Percentiles rank a stretch among this genome's conserved stretches.
These are phyloP conservation scores for Sporothrix brasiliensis DNA, from an alignment of 2,329 filamentous ascomycete genomes.

Conservation along the genomic window DNA sequence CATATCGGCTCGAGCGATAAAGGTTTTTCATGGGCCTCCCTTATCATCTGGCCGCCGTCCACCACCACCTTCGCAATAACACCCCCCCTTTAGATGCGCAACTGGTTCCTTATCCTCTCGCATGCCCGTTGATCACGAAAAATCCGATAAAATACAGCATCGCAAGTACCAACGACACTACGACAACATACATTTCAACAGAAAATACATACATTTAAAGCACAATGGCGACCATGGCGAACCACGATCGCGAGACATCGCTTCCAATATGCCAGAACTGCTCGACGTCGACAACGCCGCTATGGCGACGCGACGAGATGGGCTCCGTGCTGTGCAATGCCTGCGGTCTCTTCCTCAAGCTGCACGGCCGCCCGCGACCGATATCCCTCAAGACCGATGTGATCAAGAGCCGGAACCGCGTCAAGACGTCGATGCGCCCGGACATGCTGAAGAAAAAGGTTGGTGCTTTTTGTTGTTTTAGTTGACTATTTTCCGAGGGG, in stretches of 20 bases:
- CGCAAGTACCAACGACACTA: slow-evolving; percentile 2
- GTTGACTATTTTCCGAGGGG: not conserved
- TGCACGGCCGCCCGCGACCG: slow-evolving; percentile 88
- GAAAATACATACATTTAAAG: not conserved
- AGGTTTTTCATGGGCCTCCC: slow-evolving; percentile 36
- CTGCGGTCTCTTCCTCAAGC: slow-evolving; percentile 94
- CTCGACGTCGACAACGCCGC: slow-evolving; percentile 87
- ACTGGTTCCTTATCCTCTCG: slow-evolving; percentile 24
- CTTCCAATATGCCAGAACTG: slow-evolving; percentile 98
- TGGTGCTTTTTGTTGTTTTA: slow-evolving; percentile 45
- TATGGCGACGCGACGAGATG: slow-evolving; percentile 96
- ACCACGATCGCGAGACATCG: slow-evolving; percentile 61
- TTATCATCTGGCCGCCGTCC: slow-evolving; percentile 36
- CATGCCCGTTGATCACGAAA: slow-evolving; percentile 31
- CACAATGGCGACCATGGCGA: slow-evolving; percentile 56
- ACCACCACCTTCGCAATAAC: slow-evolving; percentile 29
- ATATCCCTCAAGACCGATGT: slow-evolving; percentile 98
- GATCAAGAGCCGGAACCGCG: slow-evolving; percentile 98
- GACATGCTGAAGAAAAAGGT: slow-evolving; percentile 83
- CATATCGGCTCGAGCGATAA: slow-evolving; percentile 37
- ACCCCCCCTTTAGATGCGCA: slow-evolving; percentile 28
- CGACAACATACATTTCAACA: not conserved
- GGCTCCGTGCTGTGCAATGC: slow-evolving; percentile 97
- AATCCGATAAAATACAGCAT: slow-evolving; percentile 7
- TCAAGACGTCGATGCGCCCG: slow-evolving; percentile 76